Percentiles rank a stretch among this genome's conserved stretches.
Evolutionary conservation across 1,284 basidiomycete species (phyloP).

Genomic region (Fomitopsis schrenkii): DNA sequence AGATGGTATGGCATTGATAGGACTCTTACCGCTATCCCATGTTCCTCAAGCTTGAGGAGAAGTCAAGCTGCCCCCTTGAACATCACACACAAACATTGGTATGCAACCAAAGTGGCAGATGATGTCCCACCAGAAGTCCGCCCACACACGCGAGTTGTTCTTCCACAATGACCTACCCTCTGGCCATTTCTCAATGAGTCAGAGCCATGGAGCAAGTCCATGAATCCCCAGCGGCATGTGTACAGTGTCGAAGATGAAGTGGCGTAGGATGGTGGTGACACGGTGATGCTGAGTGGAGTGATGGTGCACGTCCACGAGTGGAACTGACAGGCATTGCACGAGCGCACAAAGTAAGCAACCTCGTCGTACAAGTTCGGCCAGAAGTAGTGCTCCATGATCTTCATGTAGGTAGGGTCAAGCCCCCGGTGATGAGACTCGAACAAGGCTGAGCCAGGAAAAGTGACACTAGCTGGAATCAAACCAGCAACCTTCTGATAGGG

Average conservation of each 20-base stretch:
- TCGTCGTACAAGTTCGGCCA: slow-evolving; percentile 31
- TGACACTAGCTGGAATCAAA: too few species aligned
- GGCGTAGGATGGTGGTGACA: slow-evolving; percentile 2
- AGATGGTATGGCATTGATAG: slow-evolving; percentile 29
- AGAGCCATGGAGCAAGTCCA: slow-evolving; percentile 23
- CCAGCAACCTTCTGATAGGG: too few species aligned
- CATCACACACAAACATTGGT: slow-evolving; percentile 22
- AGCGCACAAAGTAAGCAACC: slow-evolving; percentile 26
- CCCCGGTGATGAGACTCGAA: too few species aligned
- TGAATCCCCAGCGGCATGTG: slow-evolving; percentile 23
- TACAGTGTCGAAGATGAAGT: slow-evolving; percentile 23
- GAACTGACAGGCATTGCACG: slow-evolving; percentile 31
- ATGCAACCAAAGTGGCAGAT: slow-evolving; percentile 27
- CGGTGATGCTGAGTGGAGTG: background rate
- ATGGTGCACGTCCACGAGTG: background rate
- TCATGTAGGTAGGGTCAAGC: slow-evolving; percentile 22
- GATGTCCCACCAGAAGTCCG: slow-evolving; percentile 28
- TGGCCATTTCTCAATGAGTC: slow-evolving; percentile 22
- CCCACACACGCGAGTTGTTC: slow-evolving; percentile 15
- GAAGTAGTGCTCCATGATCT: slow-evolving; percentile 22
- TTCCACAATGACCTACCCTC: slow-evolving; percentile 20
- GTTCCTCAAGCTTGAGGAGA: slow-evolving; percentile 17
- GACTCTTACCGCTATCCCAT: slow-evolving; percentile 22
- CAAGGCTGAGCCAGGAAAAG: too few species aligned
- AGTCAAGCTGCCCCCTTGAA: slow-evolving; percentile 24